These are phyloP conservation scores for Ulota crispa DNA, from an alignment of 225 moss, liverwort and hornwort genomes.

Conservation along the genomic window DNA sequence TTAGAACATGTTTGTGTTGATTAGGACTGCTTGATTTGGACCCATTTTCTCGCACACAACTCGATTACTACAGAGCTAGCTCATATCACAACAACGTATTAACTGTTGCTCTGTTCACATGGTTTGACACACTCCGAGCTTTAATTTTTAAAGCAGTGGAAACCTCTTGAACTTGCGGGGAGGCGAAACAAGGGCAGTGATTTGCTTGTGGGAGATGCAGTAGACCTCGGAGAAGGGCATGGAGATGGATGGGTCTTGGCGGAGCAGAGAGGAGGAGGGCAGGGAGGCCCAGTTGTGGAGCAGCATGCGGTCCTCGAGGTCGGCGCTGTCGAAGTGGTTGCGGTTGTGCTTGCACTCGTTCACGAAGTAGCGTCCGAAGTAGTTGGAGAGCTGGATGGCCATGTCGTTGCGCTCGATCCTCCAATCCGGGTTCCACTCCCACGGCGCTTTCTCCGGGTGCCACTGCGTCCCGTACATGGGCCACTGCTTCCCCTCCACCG, in stretches of 20 bases:
- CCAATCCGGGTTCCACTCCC: conserved; percentile 67
- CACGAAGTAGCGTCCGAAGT: conserved; percentile 61
- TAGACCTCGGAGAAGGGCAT: conserved; percentile 37
- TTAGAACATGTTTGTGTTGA: too few species aligned
- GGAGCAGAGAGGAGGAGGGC: not conserved
- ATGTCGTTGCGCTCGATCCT: conserved; percentile 44
- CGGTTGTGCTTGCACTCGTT: conserved; percentile 63
- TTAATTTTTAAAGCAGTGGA: not conserved
- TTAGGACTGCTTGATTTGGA: too few species aligned
- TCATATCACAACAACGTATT: too few species aligned
- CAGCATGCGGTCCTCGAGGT: conserved; percentile 21
- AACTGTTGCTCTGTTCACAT: too few species aligned
- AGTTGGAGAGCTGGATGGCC: conserved; percentile 61
- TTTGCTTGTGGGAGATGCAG: conserved; percentile 14
- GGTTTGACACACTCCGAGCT: too few species aligned
- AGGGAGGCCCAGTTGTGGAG: conserved; percentile 64
- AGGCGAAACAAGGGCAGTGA: not conserved
- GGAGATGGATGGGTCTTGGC: not conserved
- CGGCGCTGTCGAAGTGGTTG: conserved; percentile 41
- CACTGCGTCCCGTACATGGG: conserved; percentile 66
- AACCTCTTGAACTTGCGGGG: not conserved
- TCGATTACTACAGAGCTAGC: too few species aligned
- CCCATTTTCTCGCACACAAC: too few species aligned
- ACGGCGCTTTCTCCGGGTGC: conserved; percentile 74
- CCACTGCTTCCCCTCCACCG: conserved; percentile 49